These are phyloP conservation scores for Candida mesenterica DNA, from an alignment of 1,139 yeast species.

Conservation along the genomic window DNA sequence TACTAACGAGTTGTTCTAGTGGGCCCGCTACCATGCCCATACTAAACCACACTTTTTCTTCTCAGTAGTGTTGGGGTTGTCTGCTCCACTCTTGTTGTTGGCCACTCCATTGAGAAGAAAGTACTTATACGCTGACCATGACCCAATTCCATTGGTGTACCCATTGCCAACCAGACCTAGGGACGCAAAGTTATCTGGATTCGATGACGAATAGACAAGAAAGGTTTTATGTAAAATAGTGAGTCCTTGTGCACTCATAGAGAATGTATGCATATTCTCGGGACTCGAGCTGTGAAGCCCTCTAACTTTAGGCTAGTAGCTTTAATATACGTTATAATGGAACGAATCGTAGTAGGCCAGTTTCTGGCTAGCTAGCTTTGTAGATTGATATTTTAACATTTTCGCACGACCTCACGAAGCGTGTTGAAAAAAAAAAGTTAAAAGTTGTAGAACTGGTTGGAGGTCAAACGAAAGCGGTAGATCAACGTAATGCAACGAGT, in stretches of 20 bases:
- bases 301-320: too few relatives aligned
- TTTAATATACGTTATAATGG: too few relatives aligned
- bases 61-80: constrained; percentile 63
- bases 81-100: constrained; percentile 64
- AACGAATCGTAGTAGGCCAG: too few relatives aligned
- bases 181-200: constrained; percentile 50
- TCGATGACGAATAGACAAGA: constrained; percentile 44
- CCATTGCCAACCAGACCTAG: constrained; percentile 65
- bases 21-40: constrained; percentile 79
- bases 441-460: too few relatives aligned
- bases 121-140: constrained; percentile 64
- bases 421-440: background rate
- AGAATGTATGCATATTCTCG: too few relatives aligned
- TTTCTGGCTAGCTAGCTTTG: too few relatives aligned
- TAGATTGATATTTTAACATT: background rate
- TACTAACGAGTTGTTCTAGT: constrained; percentile 43
- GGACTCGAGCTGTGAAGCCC: too few relatives aligned
- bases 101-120: constrained; percentile 72
- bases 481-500: too few relatives aligned
- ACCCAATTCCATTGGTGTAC: constrained; percentile 65
- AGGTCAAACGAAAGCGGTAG: too few relatives aligned
- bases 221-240: constrained; percentile 1
- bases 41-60: constrained; percentile 76
- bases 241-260: background rate
- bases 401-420: background rate